phyloP scores from a whole-genome alignment of 306 rosid genomes.

The Ormosia emarginata region DNA sequence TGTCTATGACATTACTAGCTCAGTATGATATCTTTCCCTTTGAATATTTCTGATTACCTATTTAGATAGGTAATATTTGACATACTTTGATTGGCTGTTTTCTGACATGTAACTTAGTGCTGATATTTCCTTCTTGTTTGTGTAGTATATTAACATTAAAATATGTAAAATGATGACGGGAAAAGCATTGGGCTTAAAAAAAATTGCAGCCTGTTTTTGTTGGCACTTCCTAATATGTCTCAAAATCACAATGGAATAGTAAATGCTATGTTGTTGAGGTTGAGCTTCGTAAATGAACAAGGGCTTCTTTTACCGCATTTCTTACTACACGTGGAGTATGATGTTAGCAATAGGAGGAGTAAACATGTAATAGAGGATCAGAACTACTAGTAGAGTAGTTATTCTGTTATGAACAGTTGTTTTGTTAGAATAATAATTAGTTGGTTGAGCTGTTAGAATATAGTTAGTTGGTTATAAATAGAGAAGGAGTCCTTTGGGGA shows the following conservation, averaged over 20 bases:
- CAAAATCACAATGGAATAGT: not conserved
- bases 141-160: not conserved
- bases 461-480: too few species aligned
- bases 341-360: too few species aligned
- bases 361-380: too few species aligned
- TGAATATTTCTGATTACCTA: slow-evolving; percentile 3
- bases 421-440: too few species aligned
- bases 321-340: not conserved
- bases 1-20: slow-evolving; percentile 58
- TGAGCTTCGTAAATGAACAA: not conserved
- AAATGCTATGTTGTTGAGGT: not conserved
- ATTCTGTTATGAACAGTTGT: too few species aligned
- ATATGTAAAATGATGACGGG: not conserved
- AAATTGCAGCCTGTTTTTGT: not conserved
- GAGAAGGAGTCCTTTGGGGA: too few species aligned
- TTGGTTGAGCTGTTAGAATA: too few species aligned
- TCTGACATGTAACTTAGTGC: not conserved
- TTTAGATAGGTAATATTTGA: not conserved
- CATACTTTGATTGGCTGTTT: not conserved
- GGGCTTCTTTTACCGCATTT: not conserved
- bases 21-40: slow-evolving; percentile 35
- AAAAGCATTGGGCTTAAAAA: not conserved
- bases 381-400: too few species aligned
- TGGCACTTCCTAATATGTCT: not conserved
- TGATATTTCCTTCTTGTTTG: not conserved